Conservation (phyloP, 345 rosid species). For the Heritiera fomes region DNA sequence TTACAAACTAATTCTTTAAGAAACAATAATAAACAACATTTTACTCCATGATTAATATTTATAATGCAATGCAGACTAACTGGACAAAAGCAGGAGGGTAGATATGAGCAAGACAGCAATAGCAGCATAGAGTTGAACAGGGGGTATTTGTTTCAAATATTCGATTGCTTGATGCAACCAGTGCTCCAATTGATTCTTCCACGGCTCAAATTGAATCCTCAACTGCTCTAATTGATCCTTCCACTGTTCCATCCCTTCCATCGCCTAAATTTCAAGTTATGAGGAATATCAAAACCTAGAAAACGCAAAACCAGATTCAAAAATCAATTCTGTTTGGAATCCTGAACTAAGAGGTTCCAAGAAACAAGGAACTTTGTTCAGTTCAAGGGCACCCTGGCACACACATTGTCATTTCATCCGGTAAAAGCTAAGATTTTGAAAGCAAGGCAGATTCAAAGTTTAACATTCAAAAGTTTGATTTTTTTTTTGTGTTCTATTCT, state of each 20-base stretch:
- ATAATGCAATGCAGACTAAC: conserved; percentile 36
- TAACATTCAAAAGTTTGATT: neutral
- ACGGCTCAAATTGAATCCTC: conserved; percentile 45
- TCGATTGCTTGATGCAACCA: conserved; percentile 53
- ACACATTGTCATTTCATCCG: conserved; percentile 2
- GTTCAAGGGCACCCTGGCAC: neutral
- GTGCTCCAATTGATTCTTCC: conserved; percentile 47
- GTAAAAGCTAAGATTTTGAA: neutral
- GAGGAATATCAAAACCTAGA: conserved; percentile 7
- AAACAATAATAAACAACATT: neutral
- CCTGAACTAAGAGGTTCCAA: neutral
- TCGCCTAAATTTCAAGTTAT: conserved; percentile 23
- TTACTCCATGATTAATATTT: neutral
- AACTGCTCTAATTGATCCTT: conserved; percentile 36
- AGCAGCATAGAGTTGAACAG: conserved; percentile 63
- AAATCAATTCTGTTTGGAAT: neutral
- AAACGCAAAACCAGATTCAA: conserved; percentile 18
- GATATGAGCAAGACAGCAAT: conserved; percentile 50
- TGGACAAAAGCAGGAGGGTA: conserved; percentile 48
- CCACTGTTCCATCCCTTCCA: conserved; percentile 55
- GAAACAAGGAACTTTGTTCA: neutral
- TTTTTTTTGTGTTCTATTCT: neutral
- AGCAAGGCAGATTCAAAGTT: conserved; percentile 1
- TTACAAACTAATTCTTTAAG: no score
- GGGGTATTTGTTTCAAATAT: conserved; percentile 52